Percentiles rank a stretch among this genome's conserved stretches.
Conservation (phyloP, 148 eudicot genomes). For the Linanthus parryae region DNA sequence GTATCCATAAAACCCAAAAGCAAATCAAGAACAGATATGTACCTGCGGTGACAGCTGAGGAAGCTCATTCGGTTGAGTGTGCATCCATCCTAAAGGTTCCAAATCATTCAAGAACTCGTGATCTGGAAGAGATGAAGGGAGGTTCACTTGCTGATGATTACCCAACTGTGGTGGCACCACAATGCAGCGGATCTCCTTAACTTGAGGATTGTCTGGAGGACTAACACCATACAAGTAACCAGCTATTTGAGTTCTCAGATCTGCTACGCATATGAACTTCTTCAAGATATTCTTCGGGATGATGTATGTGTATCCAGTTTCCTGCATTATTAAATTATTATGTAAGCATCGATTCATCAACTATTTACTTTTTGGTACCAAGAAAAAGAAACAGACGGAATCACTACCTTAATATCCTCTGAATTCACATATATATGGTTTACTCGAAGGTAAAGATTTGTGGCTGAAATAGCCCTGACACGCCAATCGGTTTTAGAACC, state of each 20-base stretch:
- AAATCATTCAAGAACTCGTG: conserved; percentile 90
- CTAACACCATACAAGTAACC: conserved; percentile 96
- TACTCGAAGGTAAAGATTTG: conserved; percentile 95
- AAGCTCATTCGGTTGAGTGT: conserved; percentile 96
- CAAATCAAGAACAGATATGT: not conserved
- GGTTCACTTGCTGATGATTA: conserved; percentile 92
- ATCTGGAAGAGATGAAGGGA: conserved; percentile 87
- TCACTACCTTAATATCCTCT: conserved; percentile 87
- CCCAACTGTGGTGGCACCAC: conserved; percentile 99
- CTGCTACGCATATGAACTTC: conserved; percentile 98
- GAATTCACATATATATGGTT: conserved; percentile 98
- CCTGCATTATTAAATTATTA: conserved; percentile 51
- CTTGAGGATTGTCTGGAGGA: conserved; percentile 99
- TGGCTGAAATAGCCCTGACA: conserved; percentile 98
- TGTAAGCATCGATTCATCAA: too few species aligned
- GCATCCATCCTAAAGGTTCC: conserved; percentile 99
- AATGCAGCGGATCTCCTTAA: conserved; percentile 94
- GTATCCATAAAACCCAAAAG: too few species aligned
- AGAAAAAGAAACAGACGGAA: not conserved
- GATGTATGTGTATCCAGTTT: conserved; percentile 96
- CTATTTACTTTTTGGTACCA: too few species aligned
- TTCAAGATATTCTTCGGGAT: conserved; percentile 98
- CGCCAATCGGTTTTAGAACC: conserved; percentile 99
- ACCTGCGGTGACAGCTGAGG: conserved; percentile 99
- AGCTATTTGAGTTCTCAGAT: conserved; percentile 90